Base-by-base conservation (phyloP, 2,329 filamentous ascomycete species). In the Phaeoacremonium minimum region DNA sequence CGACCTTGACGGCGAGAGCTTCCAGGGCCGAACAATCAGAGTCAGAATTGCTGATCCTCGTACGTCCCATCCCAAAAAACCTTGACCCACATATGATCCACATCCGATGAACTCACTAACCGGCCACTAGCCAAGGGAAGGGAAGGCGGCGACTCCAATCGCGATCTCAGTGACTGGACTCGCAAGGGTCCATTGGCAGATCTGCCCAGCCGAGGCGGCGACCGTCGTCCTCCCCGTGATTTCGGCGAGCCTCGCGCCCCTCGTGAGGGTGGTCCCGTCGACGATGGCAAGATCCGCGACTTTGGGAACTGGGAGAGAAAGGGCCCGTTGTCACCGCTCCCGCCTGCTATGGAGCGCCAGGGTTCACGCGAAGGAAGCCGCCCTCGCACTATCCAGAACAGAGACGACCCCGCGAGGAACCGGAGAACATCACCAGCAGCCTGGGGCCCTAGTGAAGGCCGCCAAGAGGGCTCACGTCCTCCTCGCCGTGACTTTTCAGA, bases 11-110 rank as follows among this genome's bases (percentile, higher is more conserved):
- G 87, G 88, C 52, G 73, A 80, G 43, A 81, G 79, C 41, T 90
- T 97, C 62, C 85, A 94, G 61, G 89, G 89, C 50, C 84, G 93
- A 50, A 85, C 83, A 57, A 89, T 98, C 60, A 83, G 88, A 60
- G 84, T 97, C 59, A 96, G 90, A 71, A 83, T 98, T 57, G 94
- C 93, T 35, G 94, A 98, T 70, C 93, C 93, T 62, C 91, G 93
- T 98, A 84, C 66, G 89, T 78, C 32, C 11, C n/a, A 15, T 14
- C 17, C 15, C 36, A n/a, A n/a, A n/a, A n/a, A n/a, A n/a, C 6
- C n/a, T 15, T 7, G 1, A 22, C 13, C 32, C 52, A 19, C 15
- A 17, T 12, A 16, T 19, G n/a, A n/a, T n/a, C n/a, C n/a, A n/a
- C 14, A 33, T 22, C 22, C 35, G 31, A 17, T 30, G 15, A 40